Evolutionary conservation across 345 rosid species (phyloP).

Genomic region (Eucalyptus shirleyi): DNA sequence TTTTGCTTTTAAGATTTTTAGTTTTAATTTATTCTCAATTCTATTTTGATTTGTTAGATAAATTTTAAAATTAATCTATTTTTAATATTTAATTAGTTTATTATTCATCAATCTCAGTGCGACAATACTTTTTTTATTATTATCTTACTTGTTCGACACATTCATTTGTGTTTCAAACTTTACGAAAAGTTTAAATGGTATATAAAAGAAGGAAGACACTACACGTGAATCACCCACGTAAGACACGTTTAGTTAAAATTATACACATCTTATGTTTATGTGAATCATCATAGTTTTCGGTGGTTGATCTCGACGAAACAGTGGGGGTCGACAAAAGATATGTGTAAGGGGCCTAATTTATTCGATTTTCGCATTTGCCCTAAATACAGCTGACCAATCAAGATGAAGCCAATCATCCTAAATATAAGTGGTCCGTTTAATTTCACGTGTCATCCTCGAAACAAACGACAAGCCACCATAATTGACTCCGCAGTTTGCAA

Average conservation of each 20-base stretch:
- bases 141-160: too few relatives aligned
- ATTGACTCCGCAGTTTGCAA: not conserved
- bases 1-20: too few relatives aligned
- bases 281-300: not conserved
- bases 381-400: not conserved
- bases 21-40: too few relatives aligned
- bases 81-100: too few relatives aligned
- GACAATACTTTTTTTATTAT: fast-evolving
- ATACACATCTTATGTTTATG: not conserved
- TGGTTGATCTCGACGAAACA: not conserved
- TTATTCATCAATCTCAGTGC: fast-evolving
- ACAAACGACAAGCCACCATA: not conserved
- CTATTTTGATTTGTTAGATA: too few relatives aligned
- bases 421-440: not conserved
- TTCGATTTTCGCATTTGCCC: not conserved
- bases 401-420: not conserved
- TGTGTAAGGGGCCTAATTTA: not conserved
- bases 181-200: fast-evolving
- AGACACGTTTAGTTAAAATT: not conserved
- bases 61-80: too few relatives aligned
- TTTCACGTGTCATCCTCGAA: not conserved
- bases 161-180: fast-evolving
- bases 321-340: not conserved
- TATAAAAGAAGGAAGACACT: not conserved
- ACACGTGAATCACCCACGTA: not conserved